phyloP scores from a whole-genome alignment of 225 moss, liverwort and hornwort species.

The Climacium dendroides region DNA sequence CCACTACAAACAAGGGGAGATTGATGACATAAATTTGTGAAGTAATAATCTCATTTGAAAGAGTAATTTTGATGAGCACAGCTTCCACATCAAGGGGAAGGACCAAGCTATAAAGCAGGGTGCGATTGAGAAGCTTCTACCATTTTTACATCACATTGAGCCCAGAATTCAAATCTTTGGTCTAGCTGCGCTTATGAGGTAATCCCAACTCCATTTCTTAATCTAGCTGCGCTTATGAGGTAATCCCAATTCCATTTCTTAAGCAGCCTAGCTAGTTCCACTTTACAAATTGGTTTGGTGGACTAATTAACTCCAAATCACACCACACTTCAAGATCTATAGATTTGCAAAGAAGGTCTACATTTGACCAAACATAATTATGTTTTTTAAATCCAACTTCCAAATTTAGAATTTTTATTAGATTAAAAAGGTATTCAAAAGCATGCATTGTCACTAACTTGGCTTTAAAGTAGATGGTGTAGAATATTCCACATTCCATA shows the following conservation, averaged over 20 bases:
- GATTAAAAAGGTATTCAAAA: fast-evolving
- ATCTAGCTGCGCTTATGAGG: no score
- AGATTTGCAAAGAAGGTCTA: background rate
- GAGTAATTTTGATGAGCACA: background rate
- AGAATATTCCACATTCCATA: background rate
- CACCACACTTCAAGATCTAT: background rate
- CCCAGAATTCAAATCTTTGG: slow-evolving; percentile 38
- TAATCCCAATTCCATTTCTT: background rate
- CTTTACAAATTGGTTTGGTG: background rate
- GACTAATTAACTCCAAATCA: background rate
- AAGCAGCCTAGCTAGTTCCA: background rate
- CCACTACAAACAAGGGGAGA: background rate
- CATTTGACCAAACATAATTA: background rate
- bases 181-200: slow-evolving; percentile 43
- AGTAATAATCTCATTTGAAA: background rate
- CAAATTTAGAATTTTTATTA: background rate
- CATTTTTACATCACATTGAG: slow-evolving; percentile 27
- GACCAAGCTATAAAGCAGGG: slow-evolving; percentile 36
- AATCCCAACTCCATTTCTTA: background rate
- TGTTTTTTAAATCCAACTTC: background rate
- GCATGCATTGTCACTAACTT: background rate
- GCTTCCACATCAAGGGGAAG: slow-evolving; percentile 44
- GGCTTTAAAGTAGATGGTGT: background rate
- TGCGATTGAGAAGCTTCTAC: slow-evolving; percentile 33
- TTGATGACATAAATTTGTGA: background rate